phyloP scores from a whole-genome alignment of 176 grass and related monocot genomes.

The Cocos nucifera region DNA sequence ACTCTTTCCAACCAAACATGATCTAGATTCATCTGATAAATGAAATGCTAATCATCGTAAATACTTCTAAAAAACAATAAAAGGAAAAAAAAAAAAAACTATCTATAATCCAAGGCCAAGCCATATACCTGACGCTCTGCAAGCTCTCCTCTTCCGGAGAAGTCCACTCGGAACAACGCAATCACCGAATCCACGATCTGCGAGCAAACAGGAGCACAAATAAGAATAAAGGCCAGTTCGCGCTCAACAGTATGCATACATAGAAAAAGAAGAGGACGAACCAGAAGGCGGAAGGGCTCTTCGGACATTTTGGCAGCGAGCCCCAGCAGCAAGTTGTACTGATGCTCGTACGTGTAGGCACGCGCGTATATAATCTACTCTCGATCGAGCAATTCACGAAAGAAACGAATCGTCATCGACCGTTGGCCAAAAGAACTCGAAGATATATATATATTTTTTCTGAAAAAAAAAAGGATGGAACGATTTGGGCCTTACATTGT shows the following conservation, averaged over 20 bases:
- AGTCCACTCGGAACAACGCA: slow-evolving; percentile 74
- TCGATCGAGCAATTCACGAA: not conserved
- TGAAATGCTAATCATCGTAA: no score
- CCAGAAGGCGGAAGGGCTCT: slow-evolving; percentile 79
- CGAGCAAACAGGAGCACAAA: not conserved
- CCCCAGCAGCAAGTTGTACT: slow-evolving; percentile 83
- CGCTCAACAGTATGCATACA: not conserved
- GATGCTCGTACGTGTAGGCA: slow-evolving; percentile 94
- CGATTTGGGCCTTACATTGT: slow-evolving; percentile 40
- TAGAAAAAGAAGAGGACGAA: not conserved
- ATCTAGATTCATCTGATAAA: no score
- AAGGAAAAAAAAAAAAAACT: no score
- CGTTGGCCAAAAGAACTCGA: no score
- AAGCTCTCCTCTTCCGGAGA: slow-evolving; percentile 77
- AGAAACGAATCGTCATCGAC: slow-evolving; percentile 1
- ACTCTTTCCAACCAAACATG: no score
- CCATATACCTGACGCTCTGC: slow-evolving; percentile 61
- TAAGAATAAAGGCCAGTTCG: no score
- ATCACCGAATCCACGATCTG: slow-evolving; percentile 91
- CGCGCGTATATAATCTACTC: slow-evolving; percentile 86
- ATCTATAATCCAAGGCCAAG: no score
- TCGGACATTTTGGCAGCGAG: slow-evolving; percentile 94
- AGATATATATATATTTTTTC: no score
- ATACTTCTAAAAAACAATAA: no score
- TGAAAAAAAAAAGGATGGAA: no score